A percentile compares a stretch with the other conserved stretches of the same genome.
phyloP scores from a whole-genome alignment of 306 rosid species.

The Trifolium fragiferum region DNA sequence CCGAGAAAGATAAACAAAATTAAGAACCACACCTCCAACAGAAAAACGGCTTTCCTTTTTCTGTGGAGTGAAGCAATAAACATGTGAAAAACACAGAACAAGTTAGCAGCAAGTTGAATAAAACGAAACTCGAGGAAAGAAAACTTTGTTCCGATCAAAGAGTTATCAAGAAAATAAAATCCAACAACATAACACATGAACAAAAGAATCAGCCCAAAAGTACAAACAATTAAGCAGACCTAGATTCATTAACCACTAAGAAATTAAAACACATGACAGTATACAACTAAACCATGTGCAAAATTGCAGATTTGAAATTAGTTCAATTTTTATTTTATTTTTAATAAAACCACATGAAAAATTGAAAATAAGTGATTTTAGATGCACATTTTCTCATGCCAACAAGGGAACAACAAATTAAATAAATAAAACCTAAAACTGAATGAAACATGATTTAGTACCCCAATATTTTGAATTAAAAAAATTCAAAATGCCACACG shows the following conservation, averaged over 20 bases:
- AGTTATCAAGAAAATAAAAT: background rate
- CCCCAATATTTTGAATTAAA: constrained; percentile 35
- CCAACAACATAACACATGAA: constrained; percentile 30
- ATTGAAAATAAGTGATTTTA: constrained; percentile 8
- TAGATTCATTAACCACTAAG: constrained; percentile 30
- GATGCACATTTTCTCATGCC: constrained; percentile 39
- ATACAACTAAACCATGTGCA: constrained; percentile 33
- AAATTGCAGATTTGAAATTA: constrained; percentile 22
- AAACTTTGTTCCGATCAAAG: constrained; percentile 4
- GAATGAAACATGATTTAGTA: constrained; percentile 1
- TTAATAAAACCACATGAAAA: constrained; percentile 1
- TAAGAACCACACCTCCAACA: constrained; percentile 11
- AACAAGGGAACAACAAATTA: background rate
- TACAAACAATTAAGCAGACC: constrained; percentile 3
- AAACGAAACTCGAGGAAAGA: constrained; percentile 6
- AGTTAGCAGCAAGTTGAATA: constrained; percentile 27
- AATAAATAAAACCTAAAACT: constrained; percentile 27
- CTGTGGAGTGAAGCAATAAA: constrained; percentile 21
- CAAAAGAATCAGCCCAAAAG: constrained; percentile 36
- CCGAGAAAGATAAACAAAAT: background rate
- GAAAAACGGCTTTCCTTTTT: background rate
- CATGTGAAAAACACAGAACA: constrained; percentile 11
- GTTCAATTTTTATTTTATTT: background rate
- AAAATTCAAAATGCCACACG: constrained; percentile 29
- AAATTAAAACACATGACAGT: constrained; percentile 24